phyloP scores from a whole-genome alignment of 768 basidiomycete genomes.

The Mrakia frigida region DNA sequence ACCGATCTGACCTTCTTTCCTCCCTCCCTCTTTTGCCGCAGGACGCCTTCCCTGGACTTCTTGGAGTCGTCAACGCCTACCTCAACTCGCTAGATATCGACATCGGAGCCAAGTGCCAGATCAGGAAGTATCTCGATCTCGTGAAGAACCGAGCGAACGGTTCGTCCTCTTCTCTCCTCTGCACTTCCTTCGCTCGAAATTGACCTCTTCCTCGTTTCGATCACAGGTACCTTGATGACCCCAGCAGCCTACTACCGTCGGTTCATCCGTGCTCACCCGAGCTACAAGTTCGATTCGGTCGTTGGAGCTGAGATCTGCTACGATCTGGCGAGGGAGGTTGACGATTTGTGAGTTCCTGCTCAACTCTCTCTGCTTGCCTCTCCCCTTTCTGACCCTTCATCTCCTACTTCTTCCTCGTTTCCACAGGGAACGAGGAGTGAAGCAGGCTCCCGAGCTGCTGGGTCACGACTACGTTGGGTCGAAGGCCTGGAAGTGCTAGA shows the following conservation, averaged over 20 bases:
- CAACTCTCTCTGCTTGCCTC: too few species aligned
- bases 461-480: conserved; percentile 11
- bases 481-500: not conserved
- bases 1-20: not conserved
- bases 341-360: conserved; percentile 6
- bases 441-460: conserved; percentile 19
- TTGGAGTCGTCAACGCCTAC: conserved; percentile 76
- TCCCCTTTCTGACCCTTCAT: not conserved
- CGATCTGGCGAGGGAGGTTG: conserved; percentile 50
- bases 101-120: conserved; percentile 54
- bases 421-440: not conserved
- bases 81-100: conserved; percentile 78
- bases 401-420: too few species aligned
- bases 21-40: conserved; percentile 47
- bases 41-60: conserved; percentile 65
- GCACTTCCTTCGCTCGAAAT: conserved; percentile 4
- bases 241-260: conserved; percentile 89
- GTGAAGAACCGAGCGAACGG: conserved; percentile 74
- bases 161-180: conserved; percentile 42
- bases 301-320: conserved; percentile 89
- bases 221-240: conserved; percentile 67
- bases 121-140: conserved; percentile 73
- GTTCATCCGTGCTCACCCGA: conserved; percentile 83
- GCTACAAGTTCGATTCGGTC: conserved; percentile 88
- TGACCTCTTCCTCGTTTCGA: not conserved